Evolutionary conservation across 148 eudicot species (phyloP).

Genomic region (Oxyria digyna): DNA sequence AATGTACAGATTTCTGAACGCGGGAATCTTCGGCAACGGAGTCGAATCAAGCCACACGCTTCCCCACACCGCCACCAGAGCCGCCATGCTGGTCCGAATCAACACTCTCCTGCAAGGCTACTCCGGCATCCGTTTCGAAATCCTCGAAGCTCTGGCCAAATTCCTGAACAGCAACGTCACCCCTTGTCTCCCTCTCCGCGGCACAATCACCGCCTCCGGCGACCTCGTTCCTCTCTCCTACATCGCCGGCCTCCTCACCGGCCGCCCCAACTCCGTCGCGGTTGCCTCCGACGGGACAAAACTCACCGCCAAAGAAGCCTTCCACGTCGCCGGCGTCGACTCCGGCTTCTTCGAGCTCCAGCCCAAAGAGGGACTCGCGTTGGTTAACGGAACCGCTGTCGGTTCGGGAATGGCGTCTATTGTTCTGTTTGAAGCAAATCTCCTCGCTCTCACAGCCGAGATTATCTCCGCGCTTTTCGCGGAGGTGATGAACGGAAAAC

Average conservation of each 20-base stretch:
- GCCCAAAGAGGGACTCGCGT: conserved; percentile 26
- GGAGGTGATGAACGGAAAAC: conserved; percentile 26
- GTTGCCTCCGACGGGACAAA: conserved; percentile 11
- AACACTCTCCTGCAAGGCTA: conserved; percentile 29
- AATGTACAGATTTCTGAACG: conserved; percentile 17
- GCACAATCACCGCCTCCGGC: conserved; percentile 22
- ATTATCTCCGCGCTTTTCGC: conserved; percentile 15
- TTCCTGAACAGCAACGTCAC: conserved; percentile 26
- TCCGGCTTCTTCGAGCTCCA: conserved; percentile 22
- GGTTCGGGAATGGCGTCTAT: conserved; percentile 25
- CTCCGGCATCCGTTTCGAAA: conserved; percentile 24
- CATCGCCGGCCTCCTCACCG: conserved; percentile 24
- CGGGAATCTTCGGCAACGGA: conserved; percentile 22
- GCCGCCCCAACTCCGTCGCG: conserved; percentile 25
- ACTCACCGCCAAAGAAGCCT: conserved; percentile 13
- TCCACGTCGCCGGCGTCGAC: conserved; percentile 11
- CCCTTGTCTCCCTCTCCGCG: conserved; percentile 27
- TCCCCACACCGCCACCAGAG: conserved; percentile 19
- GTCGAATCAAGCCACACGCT: conserved; percentile 19
- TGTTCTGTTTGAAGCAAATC: conserved; percentile 21
- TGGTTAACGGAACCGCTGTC: conserved; percentile 27
- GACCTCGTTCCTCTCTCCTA: conserved; percentile 25
- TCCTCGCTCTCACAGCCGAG: conserved; percentile 14
- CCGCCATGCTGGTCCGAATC: conserved; percentile 24
- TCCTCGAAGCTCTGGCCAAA: conserved; percentile 19